These are phyloP conservation scores for Vigna mungo DNA, from an alignment of 306 rosid genomes.

Conservation along the genomic window DNA sequence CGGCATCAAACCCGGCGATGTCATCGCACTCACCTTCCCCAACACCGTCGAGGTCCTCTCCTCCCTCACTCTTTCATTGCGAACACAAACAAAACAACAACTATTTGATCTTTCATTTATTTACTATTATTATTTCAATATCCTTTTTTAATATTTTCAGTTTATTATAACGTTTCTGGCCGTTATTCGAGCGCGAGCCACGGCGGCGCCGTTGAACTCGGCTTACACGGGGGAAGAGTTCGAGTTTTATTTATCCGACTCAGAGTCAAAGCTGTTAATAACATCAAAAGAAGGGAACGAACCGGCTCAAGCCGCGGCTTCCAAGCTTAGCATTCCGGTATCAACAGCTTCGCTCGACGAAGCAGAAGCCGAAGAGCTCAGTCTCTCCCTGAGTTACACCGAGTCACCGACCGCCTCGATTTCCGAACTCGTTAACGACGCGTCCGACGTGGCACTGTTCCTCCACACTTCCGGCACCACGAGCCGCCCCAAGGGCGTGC, in stretches of 20 bases:
- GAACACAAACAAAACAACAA: background rate
- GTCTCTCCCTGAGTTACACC: background rate
- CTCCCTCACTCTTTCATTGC: background rate
- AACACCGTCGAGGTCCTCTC: conserved; percentile 64
- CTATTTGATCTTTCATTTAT: background rate
- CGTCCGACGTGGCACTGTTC: conserved; percentile 23
- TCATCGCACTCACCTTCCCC: conserved; percentile 74
- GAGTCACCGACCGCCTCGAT: background rate
- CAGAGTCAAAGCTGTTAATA: conserved; percentile 14
- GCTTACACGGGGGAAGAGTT: conserved; percentile 27
- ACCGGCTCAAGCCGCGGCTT: conserved; percentile 29
- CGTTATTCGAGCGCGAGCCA: conserved; percentile 24
- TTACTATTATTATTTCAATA: background rate
- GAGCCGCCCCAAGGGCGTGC: conserved; percentile 32
- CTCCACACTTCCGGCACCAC: conserved; percentile 34
- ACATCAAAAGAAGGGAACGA: background rate
- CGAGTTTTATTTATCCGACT: conserved; percentile 22
- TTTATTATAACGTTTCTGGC: conserved; percentile 8
- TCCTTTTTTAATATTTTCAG: background rate
- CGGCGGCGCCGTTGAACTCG: conserved; percentile 32
- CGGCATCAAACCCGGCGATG: conserved; percentile 65
- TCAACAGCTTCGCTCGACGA: background rate
- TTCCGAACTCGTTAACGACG: background rate
- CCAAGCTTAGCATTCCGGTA: background rate
- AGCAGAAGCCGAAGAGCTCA: background rate